Conservation (phyloP, 257 asterid genomes). For the Knoxia roxburghii region DNA sequence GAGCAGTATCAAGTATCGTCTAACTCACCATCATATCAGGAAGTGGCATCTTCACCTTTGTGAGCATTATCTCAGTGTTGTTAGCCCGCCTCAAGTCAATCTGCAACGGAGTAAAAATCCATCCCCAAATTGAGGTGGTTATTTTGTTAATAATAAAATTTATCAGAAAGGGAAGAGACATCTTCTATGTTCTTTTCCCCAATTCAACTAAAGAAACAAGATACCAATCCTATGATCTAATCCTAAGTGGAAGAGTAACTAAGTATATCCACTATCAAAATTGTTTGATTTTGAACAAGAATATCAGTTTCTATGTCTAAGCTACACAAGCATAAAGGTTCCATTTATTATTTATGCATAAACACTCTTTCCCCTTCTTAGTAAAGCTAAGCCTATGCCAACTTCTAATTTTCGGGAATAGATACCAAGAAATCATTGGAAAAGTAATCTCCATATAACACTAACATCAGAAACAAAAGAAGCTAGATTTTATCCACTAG, state of each 20-base stretch:
- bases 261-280: neutral
- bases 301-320: neutral
- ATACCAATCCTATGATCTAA: neutral
- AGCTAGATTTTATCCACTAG: neutral
- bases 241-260: neutral
- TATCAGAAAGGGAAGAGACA: neutral
- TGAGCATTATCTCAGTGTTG: conserved; percentile 98
- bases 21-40: conserved; percentile 96
- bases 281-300: neutral
- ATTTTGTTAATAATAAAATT: neutral
- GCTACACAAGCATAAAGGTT: neutral
- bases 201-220: neutral
- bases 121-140: neutral
- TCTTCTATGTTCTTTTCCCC: neutral
- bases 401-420: neutral
- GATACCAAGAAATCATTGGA: too few relatives aligned
- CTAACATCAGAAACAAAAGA: neutral
- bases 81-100: conserved; percentile 96
- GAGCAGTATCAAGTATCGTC: conserved; percentile 1
- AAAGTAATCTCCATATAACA: neutral
- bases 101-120: conserved; percentile 35
- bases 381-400: neutral
- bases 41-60: conserved; percentile 99
- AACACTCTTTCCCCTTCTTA: neutral
- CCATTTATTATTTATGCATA: neutral